A percentile compares a stretch with the other conserved stretches of the same genome.
phyloP scores from a whole-genome alignment of 164 flowering plant species.

The Sextonia rubra region DNA sequence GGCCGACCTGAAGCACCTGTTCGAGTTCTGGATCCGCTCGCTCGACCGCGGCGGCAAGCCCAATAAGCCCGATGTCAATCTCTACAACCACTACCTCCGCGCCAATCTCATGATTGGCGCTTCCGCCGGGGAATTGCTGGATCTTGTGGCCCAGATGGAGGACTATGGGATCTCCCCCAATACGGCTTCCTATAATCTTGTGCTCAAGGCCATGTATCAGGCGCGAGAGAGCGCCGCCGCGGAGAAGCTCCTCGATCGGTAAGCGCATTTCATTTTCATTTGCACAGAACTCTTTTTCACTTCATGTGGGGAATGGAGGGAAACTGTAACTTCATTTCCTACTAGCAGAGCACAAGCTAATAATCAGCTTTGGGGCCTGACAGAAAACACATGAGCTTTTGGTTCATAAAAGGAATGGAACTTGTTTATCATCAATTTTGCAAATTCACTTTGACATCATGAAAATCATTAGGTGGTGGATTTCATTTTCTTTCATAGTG shows the following conservation, averaged over 20 bases:
- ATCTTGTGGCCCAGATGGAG: constrained; percentile 65
- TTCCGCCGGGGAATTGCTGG: constrained; percentile 55
- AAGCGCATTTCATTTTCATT: neutral
- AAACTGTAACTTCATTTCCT: too few relatives aligned
- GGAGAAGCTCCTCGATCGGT: constrained; percentile 70
- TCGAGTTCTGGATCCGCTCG: constrained; percentile 69
- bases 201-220: constrained; percentile 67
- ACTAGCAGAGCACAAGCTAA: too few relatives aligned
- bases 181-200: constrained; percentile 80
- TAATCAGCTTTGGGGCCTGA: too few relatives aligned
- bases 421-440: too few relatives aligned
- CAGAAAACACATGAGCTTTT: too few relatives aligned
- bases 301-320: too few relatives aligned
- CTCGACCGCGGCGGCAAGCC: constrained; percentile 74
- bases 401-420: too few relatives aligned
- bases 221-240: constrained; percentile 60
- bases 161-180: constrained; percentile 55
- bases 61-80: constrained; percentile 65
- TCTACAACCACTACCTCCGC: constrained; percentile 73
- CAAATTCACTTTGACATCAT: too few relatives aligned
- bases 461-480: too few relatives aligned
- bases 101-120: constrained; percentile 71
- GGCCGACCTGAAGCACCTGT: constrained; percentile 67
- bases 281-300: too few relatives aligned
- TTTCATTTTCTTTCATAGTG: too few relatives aligned